Evolutionary conservation across 805 yeast genomes (phyloP).

Genomic region (Cyberlindnera subsufficiens): DNA sequence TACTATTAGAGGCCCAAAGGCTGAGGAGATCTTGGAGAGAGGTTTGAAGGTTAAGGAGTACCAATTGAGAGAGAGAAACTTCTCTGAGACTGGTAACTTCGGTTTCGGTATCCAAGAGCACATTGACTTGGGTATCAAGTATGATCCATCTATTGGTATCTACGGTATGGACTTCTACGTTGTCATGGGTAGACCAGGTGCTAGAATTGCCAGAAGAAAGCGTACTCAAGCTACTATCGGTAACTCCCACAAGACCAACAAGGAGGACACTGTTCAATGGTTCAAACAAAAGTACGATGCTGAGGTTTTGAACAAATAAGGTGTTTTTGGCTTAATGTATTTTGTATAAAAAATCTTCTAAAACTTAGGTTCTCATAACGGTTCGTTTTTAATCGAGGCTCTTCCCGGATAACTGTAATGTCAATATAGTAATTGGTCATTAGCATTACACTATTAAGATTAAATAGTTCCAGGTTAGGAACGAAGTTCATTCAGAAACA

Average conservation of each 20-base stretch:
- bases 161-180: conserved; percentile 99
- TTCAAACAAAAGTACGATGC: conserved; percentile 99
- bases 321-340: conserved; percentile 15
- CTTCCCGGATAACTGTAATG: not conserved
- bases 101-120: conserved; percentile 99
- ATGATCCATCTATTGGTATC: conserved; percentile 98
- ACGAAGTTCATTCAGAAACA: conserved; percentile 19
- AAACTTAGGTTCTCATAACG: conserved; percentile 11
- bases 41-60: conserved; percentile 99
- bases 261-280: conserved; percentile 95
- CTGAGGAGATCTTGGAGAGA: conserved; percentile 99
- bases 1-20: conserved; percentile 99
- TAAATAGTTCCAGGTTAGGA: too few species aligned
- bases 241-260: conserved; percentile 84
- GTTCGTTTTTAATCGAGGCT: conserved; percentile 1
- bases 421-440: conserved; percentile 3
- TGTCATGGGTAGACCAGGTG: conserved; percentile 99
- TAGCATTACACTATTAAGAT: conserved; percentile 2
- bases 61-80: conserved; percentile 91
- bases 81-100: conserved; percentile 98
- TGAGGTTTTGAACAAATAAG: conserved; percentile 82
- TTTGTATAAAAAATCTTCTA: conserved; percentile 13
- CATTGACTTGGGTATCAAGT: conserved; percentile 99
- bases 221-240: conserved; percentile 86
- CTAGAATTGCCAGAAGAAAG: conserved; percentile 98